Conservation (phyloP, 1,139 yeast species). For the Geotrichum aggregatum region DNA sequence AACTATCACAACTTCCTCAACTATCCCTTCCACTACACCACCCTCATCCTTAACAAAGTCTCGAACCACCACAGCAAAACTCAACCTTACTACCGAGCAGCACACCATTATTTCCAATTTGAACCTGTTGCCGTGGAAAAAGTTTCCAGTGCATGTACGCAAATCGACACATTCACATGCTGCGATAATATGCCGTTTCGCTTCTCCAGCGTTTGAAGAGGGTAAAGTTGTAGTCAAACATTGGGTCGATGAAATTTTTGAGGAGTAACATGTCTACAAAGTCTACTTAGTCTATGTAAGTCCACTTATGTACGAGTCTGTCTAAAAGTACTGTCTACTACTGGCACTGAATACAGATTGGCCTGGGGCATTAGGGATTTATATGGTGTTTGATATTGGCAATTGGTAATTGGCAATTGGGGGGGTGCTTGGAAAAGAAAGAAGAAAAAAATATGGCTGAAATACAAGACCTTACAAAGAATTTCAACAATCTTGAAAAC, state of each 20-base stretch:
- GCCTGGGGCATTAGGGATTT: too few species aligned
- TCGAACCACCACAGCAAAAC: neutral
- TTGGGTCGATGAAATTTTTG: constrained; percentile 45
- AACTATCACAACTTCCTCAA: neutral
- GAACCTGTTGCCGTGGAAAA: constrained; percentile 61
- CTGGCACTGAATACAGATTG: too few species aligned
- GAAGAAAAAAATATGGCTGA: too few species aligned
- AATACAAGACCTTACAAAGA: too few species aligned
- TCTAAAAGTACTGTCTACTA: too few species aligned
- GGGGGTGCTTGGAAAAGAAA: too few species aligned
- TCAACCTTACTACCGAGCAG: constrained; percentile 39
- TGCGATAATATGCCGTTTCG: constrained; percentile 67
- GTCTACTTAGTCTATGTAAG: too few species aligned
- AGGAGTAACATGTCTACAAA: too few species aligned
- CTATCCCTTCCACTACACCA: neutral
- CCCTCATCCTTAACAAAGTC: neutral
- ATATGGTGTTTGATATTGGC: too few species aligned
- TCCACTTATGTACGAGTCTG: too few species aligned
- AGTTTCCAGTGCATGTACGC: constrained; percentile 65
- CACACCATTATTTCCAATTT: constrained; percentile 51
- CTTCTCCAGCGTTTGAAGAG: constrained; percentile 52
- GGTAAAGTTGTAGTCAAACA: constrained; percentile 67
- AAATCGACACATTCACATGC: constrained; percentile 70
- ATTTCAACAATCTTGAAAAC: too few species aligned
- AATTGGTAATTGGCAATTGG: too few species aligned